phyloP scores from a whole-genome alignment of 441 rosid genomes.

The Daphne laureola region DNA sequence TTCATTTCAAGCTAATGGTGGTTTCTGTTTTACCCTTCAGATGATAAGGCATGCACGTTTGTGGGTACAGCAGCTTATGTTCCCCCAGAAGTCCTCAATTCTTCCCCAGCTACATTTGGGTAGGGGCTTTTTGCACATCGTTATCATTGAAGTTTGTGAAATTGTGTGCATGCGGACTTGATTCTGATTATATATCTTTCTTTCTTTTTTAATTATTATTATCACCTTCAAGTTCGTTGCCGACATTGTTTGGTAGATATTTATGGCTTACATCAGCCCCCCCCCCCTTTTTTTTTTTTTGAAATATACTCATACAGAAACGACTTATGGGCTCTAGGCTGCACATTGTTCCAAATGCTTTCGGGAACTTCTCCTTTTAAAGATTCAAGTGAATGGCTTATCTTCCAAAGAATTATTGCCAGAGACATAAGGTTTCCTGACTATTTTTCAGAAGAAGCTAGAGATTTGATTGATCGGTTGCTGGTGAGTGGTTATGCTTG shows the following conservation, averaged over 20 bases:
- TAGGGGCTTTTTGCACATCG: constrained; percentile 16
- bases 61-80: constrained; percentile 99
- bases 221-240: neutral
- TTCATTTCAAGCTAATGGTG: constrained; percentile 15
- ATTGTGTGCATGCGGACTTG: constrained; percentile 1
- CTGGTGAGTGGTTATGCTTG: constrained; percentile 47
- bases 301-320: constrained; percentile 64
- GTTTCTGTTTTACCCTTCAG: constrained; percentile 35
- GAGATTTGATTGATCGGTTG: constrained; percentile 80
- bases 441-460: constrained; percentile 85
- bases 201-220: neutral
- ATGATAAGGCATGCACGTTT: constrained; percentile 96
- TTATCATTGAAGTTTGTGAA: neutral
- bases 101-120: constrained; percentile 99
- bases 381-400: constrained; percentile 99
- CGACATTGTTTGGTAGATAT: neutral
- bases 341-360: constrained; percentile 99
- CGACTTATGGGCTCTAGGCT: constrained; percentile 99
- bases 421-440: constrained; percentile 87
- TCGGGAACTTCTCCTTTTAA: constrained; percentile 99
- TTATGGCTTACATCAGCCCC: constrained; percentile 23
- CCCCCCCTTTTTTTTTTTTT: constrained; percentile 25
- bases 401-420: constrained; percentile 96
- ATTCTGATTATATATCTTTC: neutral
- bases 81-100: constrained; percentile 98